Evolutionary conservation across 345 rosid species (phyloP).

Genomic region (Arabis alpina): DNA sequence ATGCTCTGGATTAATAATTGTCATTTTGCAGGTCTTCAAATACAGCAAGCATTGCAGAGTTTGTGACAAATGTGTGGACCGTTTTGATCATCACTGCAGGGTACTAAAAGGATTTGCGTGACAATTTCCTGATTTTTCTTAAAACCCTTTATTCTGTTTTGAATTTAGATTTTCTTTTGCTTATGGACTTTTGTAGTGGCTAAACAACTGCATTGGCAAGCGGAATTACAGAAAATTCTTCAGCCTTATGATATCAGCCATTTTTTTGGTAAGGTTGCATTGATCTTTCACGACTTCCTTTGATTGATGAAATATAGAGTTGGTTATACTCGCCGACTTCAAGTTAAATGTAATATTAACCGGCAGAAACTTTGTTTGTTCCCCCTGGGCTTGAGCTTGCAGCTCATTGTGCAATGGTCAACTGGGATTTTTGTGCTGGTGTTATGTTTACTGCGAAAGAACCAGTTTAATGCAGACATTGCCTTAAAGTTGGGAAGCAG

Average conservation of each 20-base stretch:
- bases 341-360: conserved; percentile 55
- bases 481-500: conserved; percentile 93
- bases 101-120: conserved; percentile 46
- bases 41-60: conserved; percentile 99
- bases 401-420: conserved; percentile 95
- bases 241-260: conserved; percentile 85
- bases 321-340: conserved; percentile 6
- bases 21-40: conserved; percentile 73
- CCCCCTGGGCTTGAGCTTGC: conserved; percentile 70
- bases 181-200: conserved; percentile 70
- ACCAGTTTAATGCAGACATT: conserved; percentile 66
- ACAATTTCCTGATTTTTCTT: background rate
- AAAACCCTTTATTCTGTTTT: background rate
- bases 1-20: too few relatives aligned
- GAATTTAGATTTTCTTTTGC: conserved; percentile 27
- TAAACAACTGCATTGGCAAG: conserved; percentile 93
- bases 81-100: conserved; percentile 98
- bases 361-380: conserved; percentile 54
- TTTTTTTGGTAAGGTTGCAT: conserved; percentile 71
- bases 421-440: conserved; percentile 85
- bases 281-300: conserved; percentile 12
- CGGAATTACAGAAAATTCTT: conserved; percentile 88
- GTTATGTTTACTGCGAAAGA: conserved; percentile 78
- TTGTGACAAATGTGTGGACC: conserved; percentile 93
- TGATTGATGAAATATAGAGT: conserved; percentile 1